Evolutionary conservation across 257 asterid species (phyloP), one percentile per base, ranked within the genome.

Genomic region (Lycium ferocissimum): DNA sequence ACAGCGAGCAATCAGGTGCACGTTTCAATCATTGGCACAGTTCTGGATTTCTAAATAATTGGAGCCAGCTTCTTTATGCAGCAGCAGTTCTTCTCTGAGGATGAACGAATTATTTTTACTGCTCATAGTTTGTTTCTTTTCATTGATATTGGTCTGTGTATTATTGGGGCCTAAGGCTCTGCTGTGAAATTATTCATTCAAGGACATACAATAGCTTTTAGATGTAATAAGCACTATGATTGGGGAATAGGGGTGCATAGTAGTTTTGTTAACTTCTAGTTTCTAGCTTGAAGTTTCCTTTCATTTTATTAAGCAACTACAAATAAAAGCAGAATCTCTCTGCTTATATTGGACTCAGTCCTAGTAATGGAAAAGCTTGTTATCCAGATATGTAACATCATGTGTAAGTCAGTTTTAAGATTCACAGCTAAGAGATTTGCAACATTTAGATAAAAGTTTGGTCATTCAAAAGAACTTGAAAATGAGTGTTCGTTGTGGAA

Each of bases 11-110:
- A 1, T 82, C 92, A 3, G 88, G 94, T 11, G 72, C 72, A 0
- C 94, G 88, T 61, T 91, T 95, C 86, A 93, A 92, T 85, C 97
- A 92, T 11, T 90, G 95, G 95, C 94, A 95, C 84, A 51, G 88
- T 54, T 90, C 98, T 7, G 98, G 98, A 40, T 85, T 93, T 82
- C 97, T 95, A 1, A 95, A 93, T 62, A 89, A 88, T 20, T 94
- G 97, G 97, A 94, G 92, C 80, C 95, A 90, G 70, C 87, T 94
- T 26, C 71, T 92, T 57, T 92, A 91, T 84, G 92, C 97, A 1
- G 90, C 85, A 51, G 62, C 84, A 51, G 62, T 88, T 33, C 54
- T 81, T n/a, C 69, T 35, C 56, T 69, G 80, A 85, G 65, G 82
- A 71, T 6, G 58, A 80, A 73, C 67, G 5, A 17, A 7, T 12